phyloP scores from a whole-genome alignment of 1,284 basidiomycete genomes.

The Coriolopsis trogii region DNA sequence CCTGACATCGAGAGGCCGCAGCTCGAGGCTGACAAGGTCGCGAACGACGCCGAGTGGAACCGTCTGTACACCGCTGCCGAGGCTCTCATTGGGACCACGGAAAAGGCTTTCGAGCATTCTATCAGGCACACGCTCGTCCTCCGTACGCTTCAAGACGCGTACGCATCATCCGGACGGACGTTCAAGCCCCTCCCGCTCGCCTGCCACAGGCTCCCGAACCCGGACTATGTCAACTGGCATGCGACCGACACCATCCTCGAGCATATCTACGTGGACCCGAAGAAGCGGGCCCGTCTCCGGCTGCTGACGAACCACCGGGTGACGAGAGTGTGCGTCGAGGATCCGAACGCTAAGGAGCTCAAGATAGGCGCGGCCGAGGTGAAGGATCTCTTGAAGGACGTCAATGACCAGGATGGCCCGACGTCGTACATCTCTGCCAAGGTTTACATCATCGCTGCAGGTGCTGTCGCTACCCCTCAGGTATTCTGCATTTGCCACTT shows the following conservation, averaged over 20 bases:
- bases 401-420: neutral
- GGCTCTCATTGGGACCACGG: constrained; percentile 29
- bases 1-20: constrained; percentile 14
- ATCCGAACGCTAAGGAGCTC: neutral
- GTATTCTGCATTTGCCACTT: neutral
- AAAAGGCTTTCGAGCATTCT: constrained; percentile 29
- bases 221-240: constrained; percentile 35
- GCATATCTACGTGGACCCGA: constrained; percentile 17
- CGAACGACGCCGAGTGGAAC: constrained; percentile 21
- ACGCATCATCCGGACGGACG: constrained; percentile 14
- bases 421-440: constrained; percentile 15
- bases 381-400: constrained; percentile 12
- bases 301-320: constrained; percentile 23
- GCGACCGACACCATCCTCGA: constrained; percentile 29
- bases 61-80: constrained; percentile 28
- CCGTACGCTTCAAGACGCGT: constrained; percentile 22
- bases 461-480: constrained; percentile 28
- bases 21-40: constrained; percentile 9
- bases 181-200: constrained; percentile 33
- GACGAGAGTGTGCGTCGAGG: constrained; percentile 9
- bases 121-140: constrained; percentile 35
- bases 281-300: neutral
- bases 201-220: constrained; percentile 26
- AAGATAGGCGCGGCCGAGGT: constrained; percentile 13
- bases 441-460: constrained; percentile 26